Base-by-base conservation (phyloP, 1,284 basidiomycete species). In the Papiliotrema laurentii region DNA sequence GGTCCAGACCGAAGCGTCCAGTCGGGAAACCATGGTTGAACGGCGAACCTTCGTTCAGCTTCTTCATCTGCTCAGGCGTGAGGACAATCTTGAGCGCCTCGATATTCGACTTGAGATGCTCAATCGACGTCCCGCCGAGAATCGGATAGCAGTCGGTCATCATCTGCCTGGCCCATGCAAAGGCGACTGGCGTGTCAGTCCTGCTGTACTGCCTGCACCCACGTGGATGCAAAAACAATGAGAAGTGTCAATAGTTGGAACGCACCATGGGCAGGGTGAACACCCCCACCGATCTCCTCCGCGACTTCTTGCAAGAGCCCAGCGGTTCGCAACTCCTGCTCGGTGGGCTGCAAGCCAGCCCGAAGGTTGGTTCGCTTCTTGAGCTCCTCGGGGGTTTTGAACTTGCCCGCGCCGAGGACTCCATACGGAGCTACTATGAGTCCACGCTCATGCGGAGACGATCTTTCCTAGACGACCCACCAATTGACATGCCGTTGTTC, bases 401-500 rank as follows among this genome's bases (percentile, higher is more conserved):
- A 72, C 11, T 69, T 64, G 13, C 77, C 77, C 19, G 63, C 60
- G 2, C 75, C 76, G 18, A 78, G 47, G 0, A 61, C 71, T 25
- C 66, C 73, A 71, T 72, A 78, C 0, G 76, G 72, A 3, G 73
- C 73, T 42, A 14, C 6, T 1, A 34, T 39, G 19, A 37, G 27
- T 31, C 36, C 28, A 36, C 37, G 16, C 3, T 22, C 33, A 7
- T 14, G 22, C 10, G 18, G 5, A 9, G 27, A 19, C 11, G 16
- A n/a, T 21, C 14, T 36, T 16, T 6, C 13, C 11, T n/a, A n/a
- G n/a, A n/a, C n/a, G n/a, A 57, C 60, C 45, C 26, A 60, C 58
- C 57, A 28, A 78, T 58, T 0, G 73, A 75, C 73, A 77, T 71
- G 43, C 77, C 75, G 44, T 77, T 75, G 47, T 54, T 60, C 28